Percentiles rank a stretch among this genome's conserved stretches.
phyloP scores from a whole-genome alignment of 2,329 filamentous ascomycete species.

The Lachnellula hyalina region DNA sequence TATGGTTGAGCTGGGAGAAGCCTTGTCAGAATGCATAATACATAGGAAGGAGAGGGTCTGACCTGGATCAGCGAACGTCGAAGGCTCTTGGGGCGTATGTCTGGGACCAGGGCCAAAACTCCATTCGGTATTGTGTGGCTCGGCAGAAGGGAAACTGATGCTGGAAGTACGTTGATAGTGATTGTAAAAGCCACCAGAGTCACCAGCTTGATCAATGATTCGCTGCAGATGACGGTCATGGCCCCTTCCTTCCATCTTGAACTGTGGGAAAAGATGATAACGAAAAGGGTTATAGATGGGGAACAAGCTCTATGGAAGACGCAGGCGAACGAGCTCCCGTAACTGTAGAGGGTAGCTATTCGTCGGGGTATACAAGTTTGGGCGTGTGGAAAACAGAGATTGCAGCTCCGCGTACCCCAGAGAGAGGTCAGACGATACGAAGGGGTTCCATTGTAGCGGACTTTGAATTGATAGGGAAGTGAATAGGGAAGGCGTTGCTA shows the following conservation, averaged over 20 bases:
- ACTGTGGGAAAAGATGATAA: not conserved
- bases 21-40: not conserved
- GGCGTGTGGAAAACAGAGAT: not conserved
- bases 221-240: constrained; percentile 21
- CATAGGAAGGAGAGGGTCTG: not conserved
- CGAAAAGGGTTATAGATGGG: not conserved
- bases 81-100: constrained; percentile 5
- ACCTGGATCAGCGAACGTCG: constrained; percentile 9
- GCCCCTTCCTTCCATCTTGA: constrained; percentile 10
- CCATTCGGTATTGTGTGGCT: constrained; percentile 8
- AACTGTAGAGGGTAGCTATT: not conserved
- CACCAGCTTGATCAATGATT: constrained; percentile 19
- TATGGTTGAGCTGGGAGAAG: not conserved
- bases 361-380: not conserved
- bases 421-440: not conserved
- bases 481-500: not conserved
- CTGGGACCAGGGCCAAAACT: constrained; percentile 10
- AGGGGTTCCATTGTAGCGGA: not conserved
- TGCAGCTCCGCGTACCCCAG: not conserved
- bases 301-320: not conserved
- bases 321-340: too few relatives aligned
- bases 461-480: not conserved
- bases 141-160: constrained; percentile 7
- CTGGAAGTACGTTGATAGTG: constrained; percentile 2
- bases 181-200: not conserved